These are phyloP conservation scores for Quillaja saponaria DNA, from an alignment of 306 rosid species.

Conservation along the genomic window DNA sequence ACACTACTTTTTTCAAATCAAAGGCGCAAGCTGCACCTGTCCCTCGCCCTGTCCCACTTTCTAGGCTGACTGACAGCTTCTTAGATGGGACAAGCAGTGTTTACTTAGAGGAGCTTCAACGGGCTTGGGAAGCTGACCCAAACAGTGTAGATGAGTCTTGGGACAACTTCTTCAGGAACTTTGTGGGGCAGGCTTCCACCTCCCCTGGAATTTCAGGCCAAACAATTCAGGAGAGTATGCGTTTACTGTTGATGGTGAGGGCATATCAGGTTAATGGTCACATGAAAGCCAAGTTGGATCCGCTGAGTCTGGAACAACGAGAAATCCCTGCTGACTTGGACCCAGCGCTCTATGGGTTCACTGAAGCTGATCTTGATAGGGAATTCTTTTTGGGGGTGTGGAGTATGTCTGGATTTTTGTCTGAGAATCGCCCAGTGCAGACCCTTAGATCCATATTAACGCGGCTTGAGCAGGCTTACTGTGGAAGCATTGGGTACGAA, in stretches of 20 bases:
- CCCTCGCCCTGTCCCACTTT: constrained; percentile 89
- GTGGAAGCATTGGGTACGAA: constrained; percentile 92
- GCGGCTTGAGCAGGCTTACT: constrained; percentile 93
- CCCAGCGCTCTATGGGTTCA: constrained; percentile 83
- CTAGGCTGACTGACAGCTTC: constrained; percentile 86
- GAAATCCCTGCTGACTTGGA: constrained; percentile 74
- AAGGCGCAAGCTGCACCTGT: constrained; percentile 72
- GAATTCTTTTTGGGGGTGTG: constrained; percentile 96
- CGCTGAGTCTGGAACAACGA: constrained; percentile 68
- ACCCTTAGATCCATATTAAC: constrained; percentile 90
- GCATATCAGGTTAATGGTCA: constrained; percentile 97
- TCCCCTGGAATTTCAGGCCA: constrained; percentile 95
- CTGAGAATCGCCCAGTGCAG: constrained; percentile 93
- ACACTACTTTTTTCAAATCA: constrained; percentile 53
- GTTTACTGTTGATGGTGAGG: constrained; percentile 80
- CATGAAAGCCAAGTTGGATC: constrained; percentile 88
- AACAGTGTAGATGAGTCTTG: constrained; percentile 92
- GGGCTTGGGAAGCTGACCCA: constrained; percentile 98
- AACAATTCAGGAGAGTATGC: constrained; percentile 98
- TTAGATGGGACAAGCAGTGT: constrained; percentile 95
- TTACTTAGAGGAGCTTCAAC: constrained; percentile 90
- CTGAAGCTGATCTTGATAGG: constrained; percentile 94
- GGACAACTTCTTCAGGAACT: constrained; percentile 95
- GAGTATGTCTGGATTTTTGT: constrained; percentile 94
- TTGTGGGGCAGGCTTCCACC: constrained; percentile 83